These are phyloP conservation scores for Dendrobium huoshanense DNA, from an alignment of 106 monocot genomes.

Conservation along the genomic window DNA sequence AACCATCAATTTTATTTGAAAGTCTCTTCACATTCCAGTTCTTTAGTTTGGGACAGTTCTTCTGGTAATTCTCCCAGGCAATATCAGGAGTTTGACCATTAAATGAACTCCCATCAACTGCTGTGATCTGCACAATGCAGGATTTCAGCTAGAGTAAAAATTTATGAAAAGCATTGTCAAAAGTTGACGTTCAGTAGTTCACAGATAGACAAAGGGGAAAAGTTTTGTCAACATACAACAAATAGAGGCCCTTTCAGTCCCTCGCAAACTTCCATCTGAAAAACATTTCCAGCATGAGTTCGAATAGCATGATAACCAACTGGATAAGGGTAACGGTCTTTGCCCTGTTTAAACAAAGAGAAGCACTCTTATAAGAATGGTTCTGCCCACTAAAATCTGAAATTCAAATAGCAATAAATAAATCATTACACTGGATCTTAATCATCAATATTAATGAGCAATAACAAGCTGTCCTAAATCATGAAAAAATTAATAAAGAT, in stretches of 20 bases:
- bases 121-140: slow-evolving; percentile 41
- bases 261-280: slow-evolving; percentile 71
- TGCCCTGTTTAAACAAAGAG: slow-evolving; percentile 45
- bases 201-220: background rate
- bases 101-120: slow-evolving; percentile 55
- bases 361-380: background rate
- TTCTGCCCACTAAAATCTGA: background rate
- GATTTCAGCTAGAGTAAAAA: background rate
- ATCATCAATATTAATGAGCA: background rate
- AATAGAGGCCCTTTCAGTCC: slow-evolving; percentile 80
- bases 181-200: background rate
- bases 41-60: slow-evolving; percentile 49
- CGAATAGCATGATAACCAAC: slow-evolving; percentile 72
- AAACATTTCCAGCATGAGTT: slow-evolving; percentile 43
- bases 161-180: background rate
- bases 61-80: slow-evolving; percentile 70
- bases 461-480: background rate
- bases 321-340: slow-evolving; percentile 87
- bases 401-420: background rate
- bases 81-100: slow-evolving; percentile 80
- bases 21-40: slow-evolving; percentile 56
- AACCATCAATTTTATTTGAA: slow-evolving; percentile 69
- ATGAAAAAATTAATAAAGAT: background rate
- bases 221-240: slow-evolving; percentile 36
- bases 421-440: background rate